A percentile compares a stretch with the other conserved stretches of the same genome.
These are phyloP conservation scores for Trebouxia sp. DNA, from an alignment of 139 green algal genomes.

Conservation along the genomic window DNA sequence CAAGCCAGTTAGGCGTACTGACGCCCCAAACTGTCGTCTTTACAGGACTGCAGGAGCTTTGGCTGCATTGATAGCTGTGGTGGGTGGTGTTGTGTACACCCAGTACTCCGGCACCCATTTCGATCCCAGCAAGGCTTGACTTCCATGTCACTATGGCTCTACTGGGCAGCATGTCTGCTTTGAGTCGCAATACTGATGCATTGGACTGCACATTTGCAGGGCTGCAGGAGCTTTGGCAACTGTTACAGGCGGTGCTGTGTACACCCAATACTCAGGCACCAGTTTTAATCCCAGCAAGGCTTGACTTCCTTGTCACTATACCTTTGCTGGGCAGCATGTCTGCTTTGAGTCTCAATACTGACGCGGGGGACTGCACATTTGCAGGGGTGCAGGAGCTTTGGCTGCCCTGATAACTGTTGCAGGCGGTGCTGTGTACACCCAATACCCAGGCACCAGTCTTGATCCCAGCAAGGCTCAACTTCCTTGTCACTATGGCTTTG, in stretches of 20 bases:
- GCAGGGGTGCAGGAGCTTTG: background rate
- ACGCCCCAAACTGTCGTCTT: too few relatives aligned
- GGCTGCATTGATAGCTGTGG: background rate
- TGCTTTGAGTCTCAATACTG: too few relatives aligned
- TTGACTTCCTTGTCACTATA: background rate
- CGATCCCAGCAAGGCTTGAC: background rate
- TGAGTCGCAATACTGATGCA: background rate
- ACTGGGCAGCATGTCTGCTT: background rate
- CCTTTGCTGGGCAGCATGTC: too few relatives aligned
- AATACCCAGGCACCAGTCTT: background rate
- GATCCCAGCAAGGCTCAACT: background rate
- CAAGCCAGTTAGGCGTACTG: too few relatives aligned
- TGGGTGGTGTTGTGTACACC: background rate
- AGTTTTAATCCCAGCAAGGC: background rate
- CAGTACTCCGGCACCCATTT: background rate
- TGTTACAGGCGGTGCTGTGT: background rate
- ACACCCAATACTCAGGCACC: background rate
- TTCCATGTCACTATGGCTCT: background rate
- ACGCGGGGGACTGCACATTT: too few relatives aligned
- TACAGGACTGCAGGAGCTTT: background rate
- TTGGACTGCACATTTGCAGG: background rate
- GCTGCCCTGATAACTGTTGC: background rate
- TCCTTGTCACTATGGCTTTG: background rate
- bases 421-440: background rate
- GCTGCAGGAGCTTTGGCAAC: background rate